Percentiles rank a stretch among this genome's conserved stretches.
phyloP scores from a whole-genome alignment of 1,139 yeast genomes.

The Taphrina pruni region DNA sequence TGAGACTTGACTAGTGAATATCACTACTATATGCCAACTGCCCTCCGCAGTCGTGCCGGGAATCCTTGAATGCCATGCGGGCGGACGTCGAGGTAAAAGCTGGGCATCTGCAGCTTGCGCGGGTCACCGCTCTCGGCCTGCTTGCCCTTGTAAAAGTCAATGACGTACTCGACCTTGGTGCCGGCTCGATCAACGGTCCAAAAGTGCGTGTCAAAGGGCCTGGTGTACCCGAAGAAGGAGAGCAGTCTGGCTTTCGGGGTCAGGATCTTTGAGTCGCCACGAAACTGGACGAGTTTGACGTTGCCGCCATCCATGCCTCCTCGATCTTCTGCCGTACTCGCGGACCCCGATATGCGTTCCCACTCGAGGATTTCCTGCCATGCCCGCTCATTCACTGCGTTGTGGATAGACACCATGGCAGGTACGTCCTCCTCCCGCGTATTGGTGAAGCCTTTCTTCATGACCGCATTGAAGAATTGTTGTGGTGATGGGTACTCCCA shows the following conservation, averaged over 20 bases:
- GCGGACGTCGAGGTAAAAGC: conserved; percentile 39
- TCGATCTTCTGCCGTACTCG: conserved; percentile 60
- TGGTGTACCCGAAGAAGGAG: conserved; percentile 56
- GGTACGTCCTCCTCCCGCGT: conserved; percentile 85
- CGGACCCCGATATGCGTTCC: conserved; percentile 66
- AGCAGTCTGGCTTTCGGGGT: conserved; percentile 91
- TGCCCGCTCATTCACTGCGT: conserved; percentile 89
- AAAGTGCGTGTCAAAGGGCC: conserved; percentile 95
- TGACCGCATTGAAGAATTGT: conserved; percentile 94
- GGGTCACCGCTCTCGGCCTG: conserved; percentile 45
- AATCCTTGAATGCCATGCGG: conserved; percentile 35
- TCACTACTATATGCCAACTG: neutral
- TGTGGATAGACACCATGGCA: conserved; percentile 91
- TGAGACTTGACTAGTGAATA: too few species aligned
- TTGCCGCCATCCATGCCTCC: conserved; percentile 60
- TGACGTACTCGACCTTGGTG: conserved; percentile 79
- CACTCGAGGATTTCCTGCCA: conserved; percentile 85
- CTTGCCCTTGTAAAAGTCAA: conserved; percentile 82
- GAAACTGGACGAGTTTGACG: conserved; percentile 79
- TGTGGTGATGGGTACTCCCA: conserved; percentile 97
- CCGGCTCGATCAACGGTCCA: conserved; percentile 95
- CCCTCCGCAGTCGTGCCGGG: conserved; percentile 27
- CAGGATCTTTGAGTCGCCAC: conserved; percentile 81
- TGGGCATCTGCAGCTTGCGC: conserved; percentile 35
- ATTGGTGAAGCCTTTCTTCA: conserved; percentile 77